A percentile compares a stretch with the other conserved stretches of the same genome.
Evolutionary conservation across 208 protist species (phyloP).

Genomic region (Leishmania arabica): DNA sequence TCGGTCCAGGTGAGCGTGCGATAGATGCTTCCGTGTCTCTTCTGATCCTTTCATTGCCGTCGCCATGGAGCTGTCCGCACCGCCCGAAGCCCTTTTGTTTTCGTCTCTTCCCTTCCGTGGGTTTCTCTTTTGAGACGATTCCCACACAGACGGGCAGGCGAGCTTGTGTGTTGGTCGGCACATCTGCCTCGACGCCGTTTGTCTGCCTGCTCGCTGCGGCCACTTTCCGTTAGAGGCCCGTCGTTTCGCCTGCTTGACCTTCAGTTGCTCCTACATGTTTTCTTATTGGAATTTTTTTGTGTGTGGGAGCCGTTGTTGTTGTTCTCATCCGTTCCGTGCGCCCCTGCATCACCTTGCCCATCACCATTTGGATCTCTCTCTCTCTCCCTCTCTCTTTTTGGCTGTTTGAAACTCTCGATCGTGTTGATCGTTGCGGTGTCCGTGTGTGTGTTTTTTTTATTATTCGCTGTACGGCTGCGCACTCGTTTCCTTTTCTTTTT

Average conservation of each 20-base stretch:
- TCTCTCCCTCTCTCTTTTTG: not conserved
- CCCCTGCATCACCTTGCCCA: no score
- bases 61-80: not conserved
- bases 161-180: not conserved
- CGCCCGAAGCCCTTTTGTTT: not conserved
- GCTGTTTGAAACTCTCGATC: not conserved
- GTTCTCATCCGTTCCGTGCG: no score
- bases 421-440: no score
- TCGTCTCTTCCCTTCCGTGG: not conserved
- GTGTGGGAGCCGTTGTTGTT: no score
- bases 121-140: not conserved
- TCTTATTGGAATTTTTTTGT: no score
- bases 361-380: no score
- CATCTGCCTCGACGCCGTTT: not conserved
- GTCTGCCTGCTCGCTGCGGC: not conserved
- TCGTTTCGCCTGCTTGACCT: no score
- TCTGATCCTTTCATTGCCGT: not conserved
- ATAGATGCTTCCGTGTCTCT: not conserved
- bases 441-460: not conserved
- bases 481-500: no score
- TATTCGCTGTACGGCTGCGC: not conserved
- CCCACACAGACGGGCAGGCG: not conserved
- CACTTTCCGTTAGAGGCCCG: no score
- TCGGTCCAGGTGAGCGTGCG: not conserved
- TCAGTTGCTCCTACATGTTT: no score